These are phyloP conservation scores for Oryza glaberrima DNA, from an alignment of 176 grass and related monocot genomes.

Conservation along the genomic window DNA sequence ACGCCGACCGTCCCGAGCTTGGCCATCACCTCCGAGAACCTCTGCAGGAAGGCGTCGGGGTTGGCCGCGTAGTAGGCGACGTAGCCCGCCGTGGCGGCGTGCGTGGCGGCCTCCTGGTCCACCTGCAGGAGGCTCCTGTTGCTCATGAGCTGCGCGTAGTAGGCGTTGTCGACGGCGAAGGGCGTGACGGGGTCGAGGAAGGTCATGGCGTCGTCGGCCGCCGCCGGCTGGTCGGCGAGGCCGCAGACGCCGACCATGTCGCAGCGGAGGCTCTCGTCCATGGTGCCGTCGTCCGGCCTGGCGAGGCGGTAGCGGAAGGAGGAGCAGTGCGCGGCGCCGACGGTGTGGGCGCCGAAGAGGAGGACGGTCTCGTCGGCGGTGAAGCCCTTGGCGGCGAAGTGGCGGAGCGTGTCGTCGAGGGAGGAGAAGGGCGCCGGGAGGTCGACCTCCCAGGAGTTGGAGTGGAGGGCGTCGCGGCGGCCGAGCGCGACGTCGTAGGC, in stretches of 20 bases:
- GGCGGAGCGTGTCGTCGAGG: conserved; percentile 22
- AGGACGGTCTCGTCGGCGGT: conserved; percentile 51
- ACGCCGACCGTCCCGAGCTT: conserved; percentile 54
- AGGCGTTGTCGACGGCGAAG: conserved; percentile 57
- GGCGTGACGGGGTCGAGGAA: conserved; percentile 53
- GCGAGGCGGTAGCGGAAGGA: conserved; percentile 54
- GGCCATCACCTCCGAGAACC: conserved; percentile 44
- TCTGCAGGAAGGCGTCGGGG: conserved; percentile 32
- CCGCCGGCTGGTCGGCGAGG: not conserved
- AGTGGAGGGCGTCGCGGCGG: conserved; percentile 35
- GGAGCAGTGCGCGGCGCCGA: conserved; percentile 54
- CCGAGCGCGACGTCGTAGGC: conserved; percentile 47
- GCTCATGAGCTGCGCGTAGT: conserved; percentile 48
- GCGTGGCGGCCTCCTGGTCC: conserved; percentile 55
- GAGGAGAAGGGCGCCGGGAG: conserved; percentile 40
- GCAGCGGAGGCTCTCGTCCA: conserved; percentile 16
- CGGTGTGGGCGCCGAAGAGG: conserved; percentile 62
- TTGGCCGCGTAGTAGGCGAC: conserved; percentile 36
- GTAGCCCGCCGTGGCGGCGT: conserved; percentile 30
- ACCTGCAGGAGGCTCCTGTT: conserved; percentile 43
- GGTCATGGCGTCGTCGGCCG: conserved; percentile 29
- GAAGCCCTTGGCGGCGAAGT: conserved; percentile 37
- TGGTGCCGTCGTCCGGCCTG: conserved; percentile 19
- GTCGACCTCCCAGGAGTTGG: conserved; percentile 33
- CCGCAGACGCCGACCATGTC: conserved; percentile 29